These are phyloP conservation scores for Fusarium sororula DNA, from an alignment of 2,329 filamentous ascomycete genomes.

Conservation along the genomic window DNA sequence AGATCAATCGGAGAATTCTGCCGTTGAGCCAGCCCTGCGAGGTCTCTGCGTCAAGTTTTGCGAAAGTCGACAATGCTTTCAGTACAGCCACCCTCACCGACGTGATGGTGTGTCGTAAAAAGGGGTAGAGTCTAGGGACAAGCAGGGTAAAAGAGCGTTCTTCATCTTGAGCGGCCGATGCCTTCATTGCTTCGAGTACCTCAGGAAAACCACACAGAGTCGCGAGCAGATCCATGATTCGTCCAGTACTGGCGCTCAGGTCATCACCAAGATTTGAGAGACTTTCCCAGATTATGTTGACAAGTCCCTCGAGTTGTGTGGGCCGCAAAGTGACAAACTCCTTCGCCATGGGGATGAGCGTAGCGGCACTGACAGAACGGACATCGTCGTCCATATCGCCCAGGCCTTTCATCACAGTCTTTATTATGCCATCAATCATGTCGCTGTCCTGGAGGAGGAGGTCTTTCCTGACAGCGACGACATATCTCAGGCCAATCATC, in stretches of 20 bases:
- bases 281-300: constrained; percentile 97
- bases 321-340: constrained; percentile 91
- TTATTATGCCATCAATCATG: constrained; percentile 92
- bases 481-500: constrained; percentile 95
- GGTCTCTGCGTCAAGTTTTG: constrained; percentile 81
- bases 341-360: constrained; percentile 92
- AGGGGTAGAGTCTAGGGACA: constrained; percentile 93
- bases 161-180: constrained; percentile 81
- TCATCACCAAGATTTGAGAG: constrained; percentile 97
- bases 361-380: constrained; percentile 95
- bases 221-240: constrained; percentile 97
- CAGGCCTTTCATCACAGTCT: constrained; percentile 93
- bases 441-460: constrained; percentile 82
- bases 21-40: constrained; percentile 93
- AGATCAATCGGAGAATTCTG: constrained; percentile 85
- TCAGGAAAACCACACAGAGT: constrained; percentile 95
- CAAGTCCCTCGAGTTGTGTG: constrained; percentile 79
- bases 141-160: constrained; percentile 91
- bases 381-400: constrained; percentile 95
- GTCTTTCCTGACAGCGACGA: constrained; percentile 94
- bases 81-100: constrained; percentile 93
- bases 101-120: constrained; percentile 95
- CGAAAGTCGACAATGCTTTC: constrained; percentile 91
- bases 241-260: constrained; percentile 94
- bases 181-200: constrained; percentile 93